phyloP scores from a whole-genome alignment of 1,139 yeast species.

The Magnusiomyces sp. region DNA sequence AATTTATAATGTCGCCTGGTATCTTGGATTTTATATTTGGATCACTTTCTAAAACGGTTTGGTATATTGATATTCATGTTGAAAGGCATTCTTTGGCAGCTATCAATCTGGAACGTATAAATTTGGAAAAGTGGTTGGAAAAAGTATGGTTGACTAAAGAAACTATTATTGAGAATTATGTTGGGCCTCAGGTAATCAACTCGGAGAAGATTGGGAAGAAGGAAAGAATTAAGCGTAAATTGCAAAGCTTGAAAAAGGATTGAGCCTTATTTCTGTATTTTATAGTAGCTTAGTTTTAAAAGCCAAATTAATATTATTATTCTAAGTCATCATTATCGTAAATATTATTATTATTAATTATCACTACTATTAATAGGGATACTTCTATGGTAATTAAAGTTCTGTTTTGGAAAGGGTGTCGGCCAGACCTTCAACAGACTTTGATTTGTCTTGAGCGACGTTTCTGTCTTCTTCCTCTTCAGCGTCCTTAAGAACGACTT shows the following conservation, averaged over 20 bases:
- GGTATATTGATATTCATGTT: constrained; percentile 12
- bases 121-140: constrained; percentile 64
- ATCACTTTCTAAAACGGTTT: constrained; percentile 5
- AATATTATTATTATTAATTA: neutral
- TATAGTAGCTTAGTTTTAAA: neutral
- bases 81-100: constrained; percentile 12
- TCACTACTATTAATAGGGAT: neutral
- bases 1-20: constrained; percentile 36
- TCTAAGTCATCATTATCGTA: no score
- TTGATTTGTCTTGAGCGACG: constrained; percentile 33
- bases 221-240: neutral
- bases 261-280: neutral
- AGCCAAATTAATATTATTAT: neutral
- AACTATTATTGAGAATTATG: constrained; percentile 33
- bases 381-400: neutral
- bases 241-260: neutral
- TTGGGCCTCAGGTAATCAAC: neutral
- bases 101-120: constrained; percentile 10
- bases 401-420: constrained; percentile 45
- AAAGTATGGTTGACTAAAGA: constrained; percentile 65
- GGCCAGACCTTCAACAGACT: constrained; percentile 52
- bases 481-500: constrained; percentile 17
- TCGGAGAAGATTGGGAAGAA: neutral
- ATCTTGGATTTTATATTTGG: constrained; percentile 47
- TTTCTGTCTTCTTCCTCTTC: constrained; percentile 40